phyloP scores from a whole-genome alignment of 176 grass and related monocot species.

The Aegilops longissima region DNA sequence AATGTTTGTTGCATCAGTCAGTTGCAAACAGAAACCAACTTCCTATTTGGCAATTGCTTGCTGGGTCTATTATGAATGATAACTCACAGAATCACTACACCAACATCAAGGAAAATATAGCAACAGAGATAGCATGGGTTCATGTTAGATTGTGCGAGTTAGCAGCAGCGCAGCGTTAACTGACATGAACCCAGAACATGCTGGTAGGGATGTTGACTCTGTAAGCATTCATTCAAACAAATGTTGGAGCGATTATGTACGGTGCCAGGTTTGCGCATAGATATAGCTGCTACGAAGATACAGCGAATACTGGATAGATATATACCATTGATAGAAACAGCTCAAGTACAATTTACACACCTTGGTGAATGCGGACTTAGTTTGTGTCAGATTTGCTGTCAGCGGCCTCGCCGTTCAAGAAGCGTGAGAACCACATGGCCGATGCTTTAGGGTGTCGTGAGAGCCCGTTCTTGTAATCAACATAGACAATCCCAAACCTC shows the following conservation, averaged over 20 bases:
- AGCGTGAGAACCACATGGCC: slow-evolving; percentile 15
- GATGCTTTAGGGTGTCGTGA: slow-evolving; percentile 11
- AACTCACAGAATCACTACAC: not conserved
- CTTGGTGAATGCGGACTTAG: not conserved
- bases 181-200: no score
- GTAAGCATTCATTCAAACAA: not conserved
- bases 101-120: no score
- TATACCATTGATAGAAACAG: not conserved
- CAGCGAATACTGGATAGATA: not conserved
- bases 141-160: not conserved
- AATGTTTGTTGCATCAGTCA: not conserved
- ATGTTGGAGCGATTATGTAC: not conserved
- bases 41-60: not conserved
- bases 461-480: slow-evolving; percentile 16
- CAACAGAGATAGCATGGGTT: not conserved
- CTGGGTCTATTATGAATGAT: not conserved
- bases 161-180: not conserved
- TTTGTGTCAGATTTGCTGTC: not conserved
- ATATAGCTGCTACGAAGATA: not conserved
- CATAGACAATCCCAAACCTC: slow-evolving; percentile 44
- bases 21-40: not conserved
- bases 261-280: no score
- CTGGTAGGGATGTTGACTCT: not conserved
- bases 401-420: not conserved
- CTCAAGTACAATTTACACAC: not conserved